Evolutionary conservation across 352 stramenopile genomes (phyloP).

Genomic region (Bremia lactucae): DNA sequence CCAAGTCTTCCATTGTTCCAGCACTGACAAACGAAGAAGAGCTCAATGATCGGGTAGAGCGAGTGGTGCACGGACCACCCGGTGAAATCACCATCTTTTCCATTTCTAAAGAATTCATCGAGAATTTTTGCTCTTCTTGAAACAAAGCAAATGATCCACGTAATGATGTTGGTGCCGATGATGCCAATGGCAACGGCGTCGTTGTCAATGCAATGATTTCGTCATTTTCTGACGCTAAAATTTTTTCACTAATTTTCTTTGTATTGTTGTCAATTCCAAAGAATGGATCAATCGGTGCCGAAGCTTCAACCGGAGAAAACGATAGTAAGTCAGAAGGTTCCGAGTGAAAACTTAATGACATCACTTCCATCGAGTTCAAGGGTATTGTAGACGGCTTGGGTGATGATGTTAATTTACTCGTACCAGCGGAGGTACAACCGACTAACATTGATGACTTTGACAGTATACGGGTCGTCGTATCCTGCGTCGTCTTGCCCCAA

Average conservation of each 20-base stretch:
- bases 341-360: conserved; percentile 12
- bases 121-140: conserved; percentile 11
- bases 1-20: conserved; percentile 7
- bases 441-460: conserved; percentile 4
- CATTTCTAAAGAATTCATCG: conserved; percentile 1
- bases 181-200: conserved; percentile 8
- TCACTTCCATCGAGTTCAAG: conserved; percentile 3
- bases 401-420: conserved; percentile 6
- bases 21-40: conserved; percentile 20
- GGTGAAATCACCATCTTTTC: conserved; percentile 1
- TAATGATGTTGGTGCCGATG: conserved; percentile 19
- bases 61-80: conserved; percentile 11
- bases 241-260: conserved; percentile 8
- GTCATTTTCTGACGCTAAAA: conserved; percentile 19
- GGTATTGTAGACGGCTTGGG: conserved; percentile 10
- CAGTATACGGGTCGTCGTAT: conserved; percentile 1
- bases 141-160: conserved; percentile 23
- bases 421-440: background rate
- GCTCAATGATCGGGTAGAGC: conserved; percentile 18
- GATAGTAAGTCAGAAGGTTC: conserved; percentile 45
- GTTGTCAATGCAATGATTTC: conserved; percentile 22
- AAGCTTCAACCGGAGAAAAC: conserved; percentile 40
- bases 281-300: conserved; percentile 19
- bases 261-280: conserved; percentile 18
- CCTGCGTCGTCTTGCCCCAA: conserved; percentile 13